Percentiles rank a stretch among this genome's conserved stretches.
phyloP scores from a whole-genome alignment of 225 moss, liverwort and hornwort genomes.

The Marchantia polymorpha region DNA sequence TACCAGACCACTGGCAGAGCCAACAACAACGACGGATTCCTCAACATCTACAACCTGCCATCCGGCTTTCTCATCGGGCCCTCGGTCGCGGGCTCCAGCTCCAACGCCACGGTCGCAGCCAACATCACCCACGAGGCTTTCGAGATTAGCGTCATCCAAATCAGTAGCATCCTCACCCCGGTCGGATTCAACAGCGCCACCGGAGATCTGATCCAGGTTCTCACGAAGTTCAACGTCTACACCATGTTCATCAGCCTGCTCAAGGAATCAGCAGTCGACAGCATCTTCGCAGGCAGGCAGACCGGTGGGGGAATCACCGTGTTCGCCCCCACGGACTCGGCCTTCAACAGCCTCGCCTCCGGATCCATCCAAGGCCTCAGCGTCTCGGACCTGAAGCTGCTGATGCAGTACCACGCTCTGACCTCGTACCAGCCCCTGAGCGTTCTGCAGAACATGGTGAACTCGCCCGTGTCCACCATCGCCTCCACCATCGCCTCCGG shows the following conservation, averaged over 20 bases:
- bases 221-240: constrained; percentile 5
- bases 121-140: constrained; percentile 2
- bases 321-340: constrained; percentile 31
- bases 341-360: constrained; percentile 21
- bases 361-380: constrained; percentile 16
- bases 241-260: constrained; percentile 8
- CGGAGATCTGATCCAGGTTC: constrained; percentile 4
- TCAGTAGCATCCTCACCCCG: neutral
- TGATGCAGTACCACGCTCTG: constrained; percentile 18
- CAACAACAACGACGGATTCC: constrained; percentile 18
- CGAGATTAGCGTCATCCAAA: constrained; percentile 24
- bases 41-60: constrained; percentile 22
- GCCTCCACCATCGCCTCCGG: constrained; percentile 8
- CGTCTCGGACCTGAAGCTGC: constrained; percentile 6
- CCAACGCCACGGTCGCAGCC: constrained; percentile 15
- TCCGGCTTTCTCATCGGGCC: constrained; percentile 8
- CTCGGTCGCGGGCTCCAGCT: neutral
- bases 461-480: constrained; percentile 8
- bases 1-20: constrained; percentile 32
- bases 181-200: neutral
- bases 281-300: constrained; percentile 10
- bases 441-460: neutral
- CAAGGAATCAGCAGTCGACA: neutral
- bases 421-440: constrained; percentile 2
- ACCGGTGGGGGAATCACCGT: constrained; percentile 12